These are phyloP conservation scores for Angophora floribunda DNA, from an alignment of 345 rosid genomes.

Conservation along the genomic window DNA sequence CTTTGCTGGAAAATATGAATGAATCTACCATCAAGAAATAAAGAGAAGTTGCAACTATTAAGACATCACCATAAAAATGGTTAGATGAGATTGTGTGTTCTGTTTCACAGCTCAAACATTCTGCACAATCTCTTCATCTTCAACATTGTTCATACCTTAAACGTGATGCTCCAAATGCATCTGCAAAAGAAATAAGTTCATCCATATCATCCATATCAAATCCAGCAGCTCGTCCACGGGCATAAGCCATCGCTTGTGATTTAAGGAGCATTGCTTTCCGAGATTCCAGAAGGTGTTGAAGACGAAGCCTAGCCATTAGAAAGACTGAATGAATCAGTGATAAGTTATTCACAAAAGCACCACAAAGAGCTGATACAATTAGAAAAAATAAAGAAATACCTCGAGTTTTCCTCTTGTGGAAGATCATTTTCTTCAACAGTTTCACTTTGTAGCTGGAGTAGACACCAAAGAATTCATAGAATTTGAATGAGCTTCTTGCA, in stretches of 20 bases:
- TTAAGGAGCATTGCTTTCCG: constrained; percentile 52
- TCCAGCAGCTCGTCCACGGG: constrained; percentile 78
- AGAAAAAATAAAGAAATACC: constrained; percentile 23
- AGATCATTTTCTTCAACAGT: neutral
- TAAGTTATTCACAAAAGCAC: neutral
- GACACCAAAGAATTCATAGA: neutral
- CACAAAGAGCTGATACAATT: neutral
- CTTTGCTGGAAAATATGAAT: neutral
- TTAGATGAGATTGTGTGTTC: neutral
- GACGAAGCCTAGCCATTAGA: constrained; percentile 44
- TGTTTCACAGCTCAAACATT: neutral
- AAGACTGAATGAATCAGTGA: constrained; percentile 8
- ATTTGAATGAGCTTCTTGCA: neutral
- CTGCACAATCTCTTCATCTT: neutral
- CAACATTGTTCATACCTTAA: constrained; percentile 27
- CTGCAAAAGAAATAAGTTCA: constrained; percentile 69
- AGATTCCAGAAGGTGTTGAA: constrained; percentile 64
- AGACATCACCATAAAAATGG: neutral
- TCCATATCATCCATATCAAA: constrained; percentile 55
- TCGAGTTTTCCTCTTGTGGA: constrained; percentile 53
- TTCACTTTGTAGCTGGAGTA: constrained; percentile 19
- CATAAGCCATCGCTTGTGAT: constrained; percentile 90
- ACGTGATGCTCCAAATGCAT: constrained; percentile 75
- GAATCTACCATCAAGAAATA: neutral
- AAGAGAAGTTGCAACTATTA: neutral